Base-by-base conservation (phyloP, 495 filamentous ascomycete species). In the Parathielavia appendiculata region DNA sequence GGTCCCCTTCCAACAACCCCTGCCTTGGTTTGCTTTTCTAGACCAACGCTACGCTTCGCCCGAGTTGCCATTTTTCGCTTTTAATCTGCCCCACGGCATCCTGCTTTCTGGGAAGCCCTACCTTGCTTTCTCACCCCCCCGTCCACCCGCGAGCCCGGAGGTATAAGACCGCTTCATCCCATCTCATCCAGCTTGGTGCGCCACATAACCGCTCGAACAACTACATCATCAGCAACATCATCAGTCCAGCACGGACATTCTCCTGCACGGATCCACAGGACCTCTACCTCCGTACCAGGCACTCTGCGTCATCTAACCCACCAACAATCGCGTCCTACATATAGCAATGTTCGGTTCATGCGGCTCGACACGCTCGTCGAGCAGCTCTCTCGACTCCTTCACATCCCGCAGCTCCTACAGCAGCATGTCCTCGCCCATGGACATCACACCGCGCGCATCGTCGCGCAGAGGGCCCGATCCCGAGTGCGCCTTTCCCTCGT, bases 401-500 rank as follows among this genome's bases (percentile, higher is more conserved):
- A 58, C 63, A 34, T 61, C 57, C 38, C 58, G 40, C 58, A 61
- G 53, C 58, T 39, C 51, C 20, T 63, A 57, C 60, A 70, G 65
- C 62, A 71, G 68, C 47, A 74, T 68, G 34, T 63, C 80, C 6
- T 69, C 75, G 46, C 78, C 80, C 58, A 75, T 82, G 63, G 80
- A 83, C 62, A 83, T 83, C 61, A 69, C 73, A 34, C 71, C 74
- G 34, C 74, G 67, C 56, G 69, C 68, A 61, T 73, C 71, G 34
- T 71, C 73, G 23, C 66, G 71, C 12, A 62, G 67, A 57, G 58
- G 61, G 7, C 68, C 74, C 63, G 73, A 73, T 57, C 62, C 72
- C 10, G 68, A 61, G 53, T 78, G 76, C 70, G 76, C 76, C 19
- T 79, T 75, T 62, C 76, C 76, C n/a, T 79, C 76, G 45, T 79